phyloP scores from a whole-genome alignment of 148 eudicot genomes.

The Fagopyrum tataricum region DNA sequence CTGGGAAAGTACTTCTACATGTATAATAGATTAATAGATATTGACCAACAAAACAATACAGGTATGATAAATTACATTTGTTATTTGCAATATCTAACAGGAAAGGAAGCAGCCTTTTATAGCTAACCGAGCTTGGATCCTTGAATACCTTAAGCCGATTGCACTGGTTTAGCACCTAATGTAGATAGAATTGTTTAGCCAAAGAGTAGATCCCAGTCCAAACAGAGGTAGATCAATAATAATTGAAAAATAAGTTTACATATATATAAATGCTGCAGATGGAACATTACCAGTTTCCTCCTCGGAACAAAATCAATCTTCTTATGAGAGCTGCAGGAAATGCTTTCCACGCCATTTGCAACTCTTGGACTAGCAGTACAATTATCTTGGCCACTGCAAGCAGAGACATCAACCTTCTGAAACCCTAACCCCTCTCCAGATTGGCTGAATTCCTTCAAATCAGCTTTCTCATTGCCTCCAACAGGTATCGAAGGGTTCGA shows the following conservation, averaged over 20 bases:
- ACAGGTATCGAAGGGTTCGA: not conserved
- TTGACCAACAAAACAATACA: too few relatives aligned
- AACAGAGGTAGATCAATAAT: not conserved
- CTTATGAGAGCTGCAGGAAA: not conserved
- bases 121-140: slow-evolving; percentile 43
- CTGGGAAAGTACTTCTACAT: not conserved
- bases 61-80: slow-evolving; percentile 22
- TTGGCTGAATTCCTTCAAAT: too few relatives aligned
- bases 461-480: slow-evolving; percentile 19
- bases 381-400: too few relatives aligned
- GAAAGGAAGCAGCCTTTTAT: slow-evolving; percentile 57
- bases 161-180: slow-evolving; percentile 39
- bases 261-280: not conserved
- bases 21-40: not conserved
- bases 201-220: not conserved
- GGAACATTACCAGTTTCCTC: slow-evolving; percentile 22
- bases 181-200: not conserved
- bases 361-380: slow-evolving; percentile 14
- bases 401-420: too few relatives aligned
- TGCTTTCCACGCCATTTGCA: slow-evolving; percentile 10
- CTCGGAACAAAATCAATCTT: slow-evolving; percentile 11
- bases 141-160: slow-evolving; percentile 39
- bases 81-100: slow-evolving; percentile 38
- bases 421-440: too few relatives aligned
- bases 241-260: not conserved